A percentile compares a stretch with the other conserved stretches of the same genome.
phyloP scores from a whole-genome alignment of 345 rosid species.

The Mercurialis annua region DNA sequence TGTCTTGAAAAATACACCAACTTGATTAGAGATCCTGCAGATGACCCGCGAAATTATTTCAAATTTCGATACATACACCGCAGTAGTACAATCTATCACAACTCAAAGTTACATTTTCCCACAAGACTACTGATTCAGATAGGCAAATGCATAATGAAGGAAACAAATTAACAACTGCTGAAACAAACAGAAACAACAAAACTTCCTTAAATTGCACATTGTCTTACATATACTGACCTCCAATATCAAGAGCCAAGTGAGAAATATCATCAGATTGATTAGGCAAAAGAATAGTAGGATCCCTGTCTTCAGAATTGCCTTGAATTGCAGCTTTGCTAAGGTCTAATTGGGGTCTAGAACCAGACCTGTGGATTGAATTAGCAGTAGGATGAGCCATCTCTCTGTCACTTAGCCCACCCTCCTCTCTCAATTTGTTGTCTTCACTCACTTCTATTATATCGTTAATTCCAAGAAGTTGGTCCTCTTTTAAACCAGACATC shows the following conservation, averaged over 20 bases:
- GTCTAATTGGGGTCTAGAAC: slow-evolving; percentile 95
- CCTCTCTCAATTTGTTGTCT: slow-evolving; percentile 32
- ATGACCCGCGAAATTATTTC: slow-evolving; percentile 9
- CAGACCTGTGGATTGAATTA: slow-evolving; percentile 75
- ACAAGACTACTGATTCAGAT: not conserved
- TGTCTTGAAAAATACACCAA: slow-evolving; percentile 95
- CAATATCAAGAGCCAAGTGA: slow-evolving; percentile 93
- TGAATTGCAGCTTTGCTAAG: slow-evolving; percentile 96
- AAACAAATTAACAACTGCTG: not conserved
- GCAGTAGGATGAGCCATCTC: slow-evolving; percentile 61
- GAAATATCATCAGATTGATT: slow-evolving; percentile 98
- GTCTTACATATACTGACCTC: slow-evolving; percentile 50
- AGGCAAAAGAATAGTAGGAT: slow-evolving; percentile 93
- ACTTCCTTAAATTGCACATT: not conserved
- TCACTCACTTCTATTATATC: slow-evolving; percentile 15
- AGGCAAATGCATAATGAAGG: not conserved
- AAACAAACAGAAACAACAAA: not conserved
- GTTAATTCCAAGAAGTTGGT: slow-evolving; percentile 45
- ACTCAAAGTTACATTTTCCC: not conserved
- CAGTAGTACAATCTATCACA: not conserved
- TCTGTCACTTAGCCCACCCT: slow-evolving; percentile 43
- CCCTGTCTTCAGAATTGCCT: slow-evolving; percentile 84
- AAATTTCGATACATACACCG: not conserved
- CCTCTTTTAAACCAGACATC: slow-evolving; percentile 42
- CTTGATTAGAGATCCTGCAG: slow-evolving; percentile 92